A percentile compares a stretch with the other conserved stretches of the same genome.
phyloP scores from a whole-genome alignment of 352 stramenopile species.

The Phytophthora rubi region DNA sequence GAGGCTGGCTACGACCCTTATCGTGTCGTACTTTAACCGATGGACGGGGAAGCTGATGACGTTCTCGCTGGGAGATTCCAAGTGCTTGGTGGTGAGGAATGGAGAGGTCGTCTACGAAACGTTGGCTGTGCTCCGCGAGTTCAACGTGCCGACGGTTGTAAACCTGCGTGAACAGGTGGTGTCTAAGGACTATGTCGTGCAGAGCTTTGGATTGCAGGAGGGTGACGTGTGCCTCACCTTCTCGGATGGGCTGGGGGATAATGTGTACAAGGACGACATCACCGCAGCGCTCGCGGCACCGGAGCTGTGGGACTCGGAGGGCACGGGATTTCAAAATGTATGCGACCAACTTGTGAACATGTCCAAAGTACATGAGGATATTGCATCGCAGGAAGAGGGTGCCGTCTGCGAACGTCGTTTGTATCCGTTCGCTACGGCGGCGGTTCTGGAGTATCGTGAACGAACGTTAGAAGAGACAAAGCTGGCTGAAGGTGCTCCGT shows the following conservation, averaged over 20 bases:
- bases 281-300: slow-evolving; percentile 24
- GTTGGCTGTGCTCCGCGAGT: slow-evolving; percentile 69
- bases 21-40: slow-evolving; percentile 76
- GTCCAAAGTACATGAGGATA: slow-evolving; percentile 43
- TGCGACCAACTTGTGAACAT: slow-evolving; percentile 63
- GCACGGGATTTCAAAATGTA: slow-evolving; percentile 45
- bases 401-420: slow-evolving; percentile 17
- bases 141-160: slow-evolving; percentile 83
- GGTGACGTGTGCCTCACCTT: slow-evolving; percentile 76
- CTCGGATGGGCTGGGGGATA: slow-evolving; percentile 80
- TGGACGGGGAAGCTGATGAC: slow-evolving; percentile 65
- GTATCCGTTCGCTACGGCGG: slow-evolving; percentile 74
- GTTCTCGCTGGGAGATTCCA: slow-evolving; percentile 84
- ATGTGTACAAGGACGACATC: slow-evolving; percentile 84
- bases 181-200: slow-evolving; percentile 68
- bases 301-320: slow-evolving; percentile 32
- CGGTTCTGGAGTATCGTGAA: slow-evolving; percentile 64
- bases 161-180: slow-evolving; percentile 60
- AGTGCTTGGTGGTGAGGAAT: slow-evolving; percentile 65
- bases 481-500: slow-evolving; percentile 2
- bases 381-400: slow-evolving; percentile 2
- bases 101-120: slow-evolving; percentile 70
- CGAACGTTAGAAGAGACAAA: slow-evolving; percentile 54
- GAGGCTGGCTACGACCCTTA: slow-evolving; percentile 69
- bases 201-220: slow-evolving; percentile 63